phyloP scores from a whole-genome alignment of 2,329 filamentous ascomycete genomes.

The Penicillium aurantiogriseum region DNA sequence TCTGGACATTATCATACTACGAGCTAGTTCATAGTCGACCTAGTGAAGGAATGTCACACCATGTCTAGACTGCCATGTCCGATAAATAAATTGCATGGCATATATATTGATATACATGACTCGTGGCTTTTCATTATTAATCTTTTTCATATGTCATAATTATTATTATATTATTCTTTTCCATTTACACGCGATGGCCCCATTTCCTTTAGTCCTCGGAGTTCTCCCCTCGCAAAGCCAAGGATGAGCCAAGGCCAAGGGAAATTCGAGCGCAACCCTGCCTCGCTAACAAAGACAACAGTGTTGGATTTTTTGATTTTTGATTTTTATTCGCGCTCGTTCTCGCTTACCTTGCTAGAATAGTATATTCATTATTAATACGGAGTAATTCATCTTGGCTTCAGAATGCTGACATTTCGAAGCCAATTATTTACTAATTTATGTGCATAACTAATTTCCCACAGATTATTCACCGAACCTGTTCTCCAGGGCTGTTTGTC shows the following conservation, averaged over 20 bases:
- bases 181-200: constrained; percentile 1
- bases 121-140: constrained; percentile 12
- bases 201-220: background rate
- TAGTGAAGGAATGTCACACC: background rate
- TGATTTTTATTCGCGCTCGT: background rate
- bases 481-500: background rate
- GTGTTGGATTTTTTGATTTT: background rate
- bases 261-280: constrained; percentile 2
- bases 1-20: background rate
- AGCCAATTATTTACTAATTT: background rate
- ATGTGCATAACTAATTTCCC: background rate
- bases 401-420: background rate
- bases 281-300: constrained; percentile 4
- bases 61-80: background rate
- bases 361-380: background rate
- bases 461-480: background rate
- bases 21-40: background rate
- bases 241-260: background rate
- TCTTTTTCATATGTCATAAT: background rate
- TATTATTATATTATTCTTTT: background rate
- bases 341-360: background rate
- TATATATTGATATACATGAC: constrained; percentile 18
- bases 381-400: background rate
- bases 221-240: background rate
- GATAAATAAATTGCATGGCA: constrained; percentile 15